Percentiles rank a stretch among this genome's conserved stretches.
Evolutionary conservation across 257 asterid genomes (phyloP).

Genomic region (Verbascum thapsus): DNA sequence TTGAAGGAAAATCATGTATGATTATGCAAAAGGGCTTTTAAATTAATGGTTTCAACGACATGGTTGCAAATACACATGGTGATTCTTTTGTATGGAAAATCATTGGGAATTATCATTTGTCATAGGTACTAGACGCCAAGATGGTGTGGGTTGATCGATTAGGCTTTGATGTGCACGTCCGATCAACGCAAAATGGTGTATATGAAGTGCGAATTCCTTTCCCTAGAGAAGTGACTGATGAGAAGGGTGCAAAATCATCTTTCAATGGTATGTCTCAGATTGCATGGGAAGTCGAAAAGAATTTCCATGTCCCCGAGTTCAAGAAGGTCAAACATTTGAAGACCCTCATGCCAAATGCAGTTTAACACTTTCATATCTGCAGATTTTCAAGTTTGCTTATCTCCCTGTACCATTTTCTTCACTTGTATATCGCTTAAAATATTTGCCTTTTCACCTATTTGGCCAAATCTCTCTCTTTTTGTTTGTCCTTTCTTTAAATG

Average conservation of each 20-base stretch:
- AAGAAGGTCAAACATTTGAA: slow-evolving; percentile 66
- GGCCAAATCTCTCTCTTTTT: neutral
- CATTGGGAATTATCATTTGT: slow-evolving; percentile 19
- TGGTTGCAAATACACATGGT: neutral
- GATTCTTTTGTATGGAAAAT: slow-evolving; percentile 20
- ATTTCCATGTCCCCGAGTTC: slow-evolving; percentile 55
- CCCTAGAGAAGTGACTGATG: slow-evolving; percentile 83
- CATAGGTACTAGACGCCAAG: slow-evolving; percentile 78
- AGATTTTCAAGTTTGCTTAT: neutral
- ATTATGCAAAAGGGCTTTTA: neutral
- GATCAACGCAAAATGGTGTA: slow-evolving; percentile 55
- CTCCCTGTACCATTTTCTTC: neutral
- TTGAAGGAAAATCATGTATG: no score
- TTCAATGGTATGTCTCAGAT: slow-evolving; percentile 95
- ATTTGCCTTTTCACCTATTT: neutral
- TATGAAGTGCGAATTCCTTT: slow-evolving; percentile 90
- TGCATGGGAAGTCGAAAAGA: slow-evolving; percentile 97
- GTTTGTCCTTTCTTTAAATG: neutral
- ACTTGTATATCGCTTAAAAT: neutral
- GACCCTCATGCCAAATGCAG: slow-evolving; percentile 44
- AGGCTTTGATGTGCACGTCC: slow-evolving; percentile 77
- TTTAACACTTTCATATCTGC: slow-evolving; percentile 21
- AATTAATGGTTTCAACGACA: slow-evolving; percentile 19
- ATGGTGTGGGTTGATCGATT: slow-evolving; percentile 93
- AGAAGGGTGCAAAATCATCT: slow-evolving; percentile 95